Evolutionary conservation across 352 stramenopile species (phyloP).

Genomic region (Elongisporangium senticosum): DNA sequence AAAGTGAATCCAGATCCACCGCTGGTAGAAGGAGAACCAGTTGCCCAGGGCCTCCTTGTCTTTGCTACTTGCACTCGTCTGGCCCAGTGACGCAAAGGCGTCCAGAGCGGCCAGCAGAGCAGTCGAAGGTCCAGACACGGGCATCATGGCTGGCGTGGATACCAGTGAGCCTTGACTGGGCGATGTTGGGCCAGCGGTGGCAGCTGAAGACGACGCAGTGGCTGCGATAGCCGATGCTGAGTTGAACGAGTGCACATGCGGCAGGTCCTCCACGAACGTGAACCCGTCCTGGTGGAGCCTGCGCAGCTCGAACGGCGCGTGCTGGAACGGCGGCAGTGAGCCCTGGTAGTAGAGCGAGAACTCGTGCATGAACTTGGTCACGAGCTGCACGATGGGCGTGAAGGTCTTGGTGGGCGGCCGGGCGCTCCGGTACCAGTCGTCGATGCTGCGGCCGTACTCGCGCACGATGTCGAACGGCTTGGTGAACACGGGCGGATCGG

Average conservation of each 20-base stretch:
- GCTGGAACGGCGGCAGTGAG: conserved; percentile 65
- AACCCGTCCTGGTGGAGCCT: conserved; percentile 69
- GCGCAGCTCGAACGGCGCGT: conserved; percentile 69
- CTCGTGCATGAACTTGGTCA: conserved; percentile 89
- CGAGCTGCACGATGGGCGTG: conserved; percentile 64
- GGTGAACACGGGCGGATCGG: conserved; percentile 40
- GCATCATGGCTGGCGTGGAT: background rate
- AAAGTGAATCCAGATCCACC: conserved; percentile 92
- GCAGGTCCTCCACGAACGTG: conserved; percentile 57
- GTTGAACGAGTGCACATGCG: conserved; percentile 30
- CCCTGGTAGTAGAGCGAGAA: conserved; percentile 78
- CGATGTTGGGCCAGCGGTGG: conserved; percentile 10
- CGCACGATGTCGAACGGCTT: conserved; percentile 89
- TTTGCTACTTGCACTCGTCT: conserved; percentile 6
- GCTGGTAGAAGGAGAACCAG: conserved; percentile 87
- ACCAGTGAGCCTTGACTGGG: conserved; percentile 10
- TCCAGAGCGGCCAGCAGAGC: conserved; percentile 22
- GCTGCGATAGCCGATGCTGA: conserved; percentile 10
- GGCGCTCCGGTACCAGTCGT: conserved; percentile 81
- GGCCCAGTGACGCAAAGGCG: conserved; percentile 13
- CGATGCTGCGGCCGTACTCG: conserved; percentile 86
- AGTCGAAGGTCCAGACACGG: conserved; percentile 20
- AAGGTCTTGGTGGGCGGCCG: conserved; percentile 73
- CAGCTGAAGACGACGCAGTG: background rate
- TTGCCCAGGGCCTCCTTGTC: conserved; percentile 48